Conservation (phyloP, 257 asterid genomes). For the Asclepias syriaca region DNA sequence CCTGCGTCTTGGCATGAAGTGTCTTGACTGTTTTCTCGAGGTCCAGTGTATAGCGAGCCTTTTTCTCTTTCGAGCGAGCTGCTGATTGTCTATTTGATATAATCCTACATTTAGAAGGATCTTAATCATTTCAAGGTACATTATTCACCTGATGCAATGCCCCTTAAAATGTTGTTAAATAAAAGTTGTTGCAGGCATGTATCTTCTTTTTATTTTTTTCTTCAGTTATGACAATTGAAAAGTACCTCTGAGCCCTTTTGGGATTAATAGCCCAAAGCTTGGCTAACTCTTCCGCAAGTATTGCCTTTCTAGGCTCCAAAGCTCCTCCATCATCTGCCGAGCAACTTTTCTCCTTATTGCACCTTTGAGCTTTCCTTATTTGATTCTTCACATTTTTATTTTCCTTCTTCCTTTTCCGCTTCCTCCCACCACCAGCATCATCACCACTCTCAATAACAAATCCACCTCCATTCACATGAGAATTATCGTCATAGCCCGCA, state of each 20-base stretch:
- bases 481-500: neutral
- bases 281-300: constrained; percentile 24
- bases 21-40: constrained; percentile 17
- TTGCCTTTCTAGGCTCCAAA: constrained; percentile 24
- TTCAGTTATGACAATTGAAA: too few species aligned
- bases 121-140: too few species aligned
- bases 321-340: constrained; percentile 9
- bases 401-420: constrained; percentile 13
- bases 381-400: constrained; percentile 4
- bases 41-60: constrained; percentile 14
- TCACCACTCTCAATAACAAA: neutral
- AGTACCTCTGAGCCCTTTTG: constrained; percentile 26
- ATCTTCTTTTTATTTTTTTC: too few species aligned
- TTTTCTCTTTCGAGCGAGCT: constrained; percentile 27
- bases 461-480: constrained; percentile 13
- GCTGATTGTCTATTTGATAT: constrained; percentile 26
- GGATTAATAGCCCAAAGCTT: constrained; percentile 27
- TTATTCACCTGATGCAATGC: too few species aligned
- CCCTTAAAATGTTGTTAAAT: too few species aligned
- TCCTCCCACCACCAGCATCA: constrained; percentile 1
- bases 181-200: too few species aligned
- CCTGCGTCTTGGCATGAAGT: constrained; percentile 13
- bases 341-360: neutral
- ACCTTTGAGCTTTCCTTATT: constrained; percentile 1
- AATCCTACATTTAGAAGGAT: constrained; percentile 7